phyloP scores from a whole-genome alignment of 495 filamentous ascomycete species.

The Penicillium herquei region DNA sequence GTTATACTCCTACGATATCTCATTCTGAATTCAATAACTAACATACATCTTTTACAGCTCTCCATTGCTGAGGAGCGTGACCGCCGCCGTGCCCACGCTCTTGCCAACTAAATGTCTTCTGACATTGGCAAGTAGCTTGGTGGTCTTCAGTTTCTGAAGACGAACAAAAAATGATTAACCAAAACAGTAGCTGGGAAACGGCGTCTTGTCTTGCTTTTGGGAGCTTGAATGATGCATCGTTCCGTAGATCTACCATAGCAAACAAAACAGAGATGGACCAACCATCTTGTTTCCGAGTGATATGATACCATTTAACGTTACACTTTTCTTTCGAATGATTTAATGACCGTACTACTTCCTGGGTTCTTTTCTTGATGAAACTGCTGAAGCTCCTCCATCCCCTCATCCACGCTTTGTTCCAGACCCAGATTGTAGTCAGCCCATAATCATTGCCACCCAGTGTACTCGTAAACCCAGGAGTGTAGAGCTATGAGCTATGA shows the following conservation, averaged over 20 bases:
- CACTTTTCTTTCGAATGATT: constrained; percentile 29
- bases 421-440: not conserved
- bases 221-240: constrained; percentile 38
- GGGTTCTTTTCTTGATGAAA: not conserved
- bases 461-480: not conserved
- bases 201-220: constrained; percentile 43
- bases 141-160: constrained; percentile 15
- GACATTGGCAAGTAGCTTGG: constrained; percentile 29
- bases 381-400: not conserved
- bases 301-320: constrained; percentile 39
- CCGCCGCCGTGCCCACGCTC: constrained; percentile 77
- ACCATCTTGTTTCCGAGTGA: constrained; percentile 33
- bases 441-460: not conserved
- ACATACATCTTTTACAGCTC: constrained; percentile 52
- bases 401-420: too few relatives aligned
- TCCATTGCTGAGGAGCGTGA: constrained; percentile 98
- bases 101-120: constrained; percentile 58
- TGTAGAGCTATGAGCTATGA: not conserved
- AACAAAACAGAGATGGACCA: constrained; percentile 29
- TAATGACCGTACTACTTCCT: constrained; percentile 29
- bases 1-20: constrained; percentile 14
- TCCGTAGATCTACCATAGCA: constrained; percentile 39
- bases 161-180: constrained; percentile 28
- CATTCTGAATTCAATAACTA: constrained; percentile 8
- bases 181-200: constrained; percentile 39